Evolutionary conservation across 345 rosid species (phyloP).

Genomic region (Dimocarpus longan): DNA sequence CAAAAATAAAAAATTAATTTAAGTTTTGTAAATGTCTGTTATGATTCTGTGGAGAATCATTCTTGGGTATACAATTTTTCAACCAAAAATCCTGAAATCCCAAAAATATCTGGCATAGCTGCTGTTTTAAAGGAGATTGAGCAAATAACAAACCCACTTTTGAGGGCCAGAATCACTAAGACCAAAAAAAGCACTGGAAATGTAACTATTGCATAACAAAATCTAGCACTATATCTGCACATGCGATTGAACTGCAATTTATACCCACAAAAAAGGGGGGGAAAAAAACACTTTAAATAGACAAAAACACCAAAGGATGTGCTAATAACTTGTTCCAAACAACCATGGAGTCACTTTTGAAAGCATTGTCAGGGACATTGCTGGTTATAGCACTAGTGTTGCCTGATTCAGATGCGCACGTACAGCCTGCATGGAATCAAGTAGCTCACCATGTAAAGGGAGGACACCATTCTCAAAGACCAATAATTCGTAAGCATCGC

Average conservation of each 20-base stretch:
- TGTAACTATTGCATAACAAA: neutral
- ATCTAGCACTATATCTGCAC: constrained; percentile 11
- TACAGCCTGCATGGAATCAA: neutral
- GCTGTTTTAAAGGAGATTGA: constrained; percentile 13
- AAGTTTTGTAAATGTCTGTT: no score
- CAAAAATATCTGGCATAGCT: neutral
- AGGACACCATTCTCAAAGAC: neutral
- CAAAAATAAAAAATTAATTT: no score
- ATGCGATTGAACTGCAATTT: neutral
- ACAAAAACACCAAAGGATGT: neutral
- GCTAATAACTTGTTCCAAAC: neutral
- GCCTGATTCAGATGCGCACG: constrained; percentile 10
- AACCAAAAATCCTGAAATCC: neutral
- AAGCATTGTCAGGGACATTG: neutral
- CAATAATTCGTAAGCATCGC: constrained; percentile 8
- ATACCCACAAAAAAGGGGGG: neutral
- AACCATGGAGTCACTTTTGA: constrained; percentile 23
- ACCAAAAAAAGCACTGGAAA: neutral
- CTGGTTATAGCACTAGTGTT: constrained; percentile 19
- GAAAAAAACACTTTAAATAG: neutral
- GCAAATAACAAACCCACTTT: neutral
- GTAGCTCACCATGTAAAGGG: constrained; percentile 10
- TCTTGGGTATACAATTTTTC: neutral
- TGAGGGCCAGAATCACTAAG: neutral
- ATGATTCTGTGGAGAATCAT: neutral